These are phyloP conservation scores for Lasiosphaeris hirsuta DNA, from an alignment of 495 filamentous ascomycete species.

Conservation along the genomic window DNA sequence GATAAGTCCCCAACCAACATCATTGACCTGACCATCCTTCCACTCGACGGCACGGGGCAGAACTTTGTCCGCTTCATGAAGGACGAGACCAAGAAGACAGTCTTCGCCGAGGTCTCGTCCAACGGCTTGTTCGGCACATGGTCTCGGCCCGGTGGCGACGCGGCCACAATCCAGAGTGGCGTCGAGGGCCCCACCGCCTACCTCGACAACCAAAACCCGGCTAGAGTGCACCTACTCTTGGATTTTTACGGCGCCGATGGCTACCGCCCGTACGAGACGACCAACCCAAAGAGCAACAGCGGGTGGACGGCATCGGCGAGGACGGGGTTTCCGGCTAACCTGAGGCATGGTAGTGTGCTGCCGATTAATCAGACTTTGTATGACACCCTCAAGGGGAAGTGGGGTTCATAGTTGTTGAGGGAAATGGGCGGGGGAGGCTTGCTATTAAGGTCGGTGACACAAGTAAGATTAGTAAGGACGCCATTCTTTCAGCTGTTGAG, in stretches of 20 bases:
- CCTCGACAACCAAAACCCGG: slow-evolving; percentile 40
- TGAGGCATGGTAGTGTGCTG: slow-evolving; percentile 51
- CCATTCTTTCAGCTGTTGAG: no score
- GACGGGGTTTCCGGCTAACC: slow-evolving; percentile 38
- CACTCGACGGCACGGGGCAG: slow-evolving; percentile 27
- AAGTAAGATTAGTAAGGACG: no score
- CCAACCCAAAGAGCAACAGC: slow-evolving; percentile 36
- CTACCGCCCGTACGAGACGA: slow-evolving; percentile 47
- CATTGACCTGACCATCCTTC: slow-evolving; percentile 43
- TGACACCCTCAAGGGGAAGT: slow-evolving; percentile 38
- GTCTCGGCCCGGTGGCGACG: slow-evolving; percentile 43
- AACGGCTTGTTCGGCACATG: slow-evolving; percentile 51
- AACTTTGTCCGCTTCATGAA: slow-evolving; percentile 51
- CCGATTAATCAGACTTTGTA: slow-evolving; percentile 41
- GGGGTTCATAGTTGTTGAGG: slow-evolving; percentile 19
- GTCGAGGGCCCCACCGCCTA: slow-evolving; percentile 50
- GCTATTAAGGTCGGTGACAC: no score
- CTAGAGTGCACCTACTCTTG: slow-evolving; percentile 45
- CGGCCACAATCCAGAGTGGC: slow-evolving; percentile 40
- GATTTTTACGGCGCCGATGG: slow-evolving; percentile 52
- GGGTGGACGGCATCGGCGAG: slow-evolving; percentile 43
- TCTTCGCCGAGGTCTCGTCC: slow-evolving; percentile 45
- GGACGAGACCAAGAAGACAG: slow-evolving; percentile 49
- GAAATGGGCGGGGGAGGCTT: not conserved
- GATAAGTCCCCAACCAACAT: slow-evolving; percentile 44